A percentile compares a stretch with the other conserved stretches of the same genome.
Evolutionary conservation across 129 eudicot species (phyloP).

Genomic region (Glebionis coronaria): DNA sequence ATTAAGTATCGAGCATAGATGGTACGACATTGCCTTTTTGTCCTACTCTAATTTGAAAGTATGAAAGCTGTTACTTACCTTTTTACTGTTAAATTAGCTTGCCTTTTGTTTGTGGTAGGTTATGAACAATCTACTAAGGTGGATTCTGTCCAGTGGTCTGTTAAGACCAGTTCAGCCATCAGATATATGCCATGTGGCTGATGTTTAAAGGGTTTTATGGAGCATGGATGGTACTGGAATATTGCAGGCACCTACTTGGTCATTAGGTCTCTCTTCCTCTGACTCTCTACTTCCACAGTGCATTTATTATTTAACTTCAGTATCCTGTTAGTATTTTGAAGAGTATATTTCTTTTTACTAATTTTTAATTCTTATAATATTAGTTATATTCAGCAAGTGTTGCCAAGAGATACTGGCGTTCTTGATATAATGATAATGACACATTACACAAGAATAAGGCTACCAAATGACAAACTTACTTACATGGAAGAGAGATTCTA

Average conservation of each 20-base stretch:
- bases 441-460: too few species aligned
- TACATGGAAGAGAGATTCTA: too few species aligned
- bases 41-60: not conserved
- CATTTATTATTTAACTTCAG: not conserved
- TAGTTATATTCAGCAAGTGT: not conserved
- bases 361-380: not conserved
- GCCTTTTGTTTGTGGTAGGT: slow-evolving; percentile 29
- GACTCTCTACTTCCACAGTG: not conserved
- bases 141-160: slow-evolving; percentile 49
- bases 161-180: slow-evolving; percentile 67
- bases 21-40: slow-evolving; percentile 27
- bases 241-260: slow-evolving; percentile 81
- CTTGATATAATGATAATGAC: too few species aligned
- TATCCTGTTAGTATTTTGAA: not conserved
- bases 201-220: slow-evolving; percentile 62
- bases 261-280: slow-evolving; percentile 56
- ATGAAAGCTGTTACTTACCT: slow-evolving; percentile 8
- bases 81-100: not conserved
- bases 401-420: not conserved
- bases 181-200: slow-evolving; percentile 54
- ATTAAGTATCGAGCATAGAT: slow-evolving; percentile 30
- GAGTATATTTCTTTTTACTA: not conserved
- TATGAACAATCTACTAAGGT: slow-evolving; percentile 58
- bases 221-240: slow-evolving; percentile 82
- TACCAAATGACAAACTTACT: too few species aligned